Percentiles rank a stretch among this genome's conserved stretches.
Evolutionary conservation across 2,329 filamentous ascomycete species (phyloP).

Genomic region (Cladorrhinum sp.): DNA sequence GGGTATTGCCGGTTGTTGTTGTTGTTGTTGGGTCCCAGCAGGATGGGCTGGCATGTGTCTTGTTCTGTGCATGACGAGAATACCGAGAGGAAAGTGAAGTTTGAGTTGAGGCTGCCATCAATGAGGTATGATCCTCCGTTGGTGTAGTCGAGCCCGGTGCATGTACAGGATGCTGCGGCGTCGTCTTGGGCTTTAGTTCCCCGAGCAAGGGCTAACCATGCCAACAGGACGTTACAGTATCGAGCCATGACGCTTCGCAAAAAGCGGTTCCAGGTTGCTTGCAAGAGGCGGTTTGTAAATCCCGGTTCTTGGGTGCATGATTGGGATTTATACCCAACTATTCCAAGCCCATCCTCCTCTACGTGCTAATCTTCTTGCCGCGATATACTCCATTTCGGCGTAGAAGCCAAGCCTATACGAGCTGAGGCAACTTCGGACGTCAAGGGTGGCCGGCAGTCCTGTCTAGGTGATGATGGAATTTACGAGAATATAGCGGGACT

Average conservation of each 20-base stretch:
- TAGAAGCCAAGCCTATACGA: not conserved
- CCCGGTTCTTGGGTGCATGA: too few relatives aligned
- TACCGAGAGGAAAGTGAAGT: slow-evolving; percentile 26
- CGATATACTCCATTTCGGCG: not conserved
- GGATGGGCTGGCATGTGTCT: slow-evolving; percentile 23
- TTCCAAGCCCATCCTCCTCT: too few relatives aligned
- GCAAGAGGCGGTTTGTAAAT: too few relatives aligned
- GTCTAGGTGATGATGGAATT: too few relatives aligned
- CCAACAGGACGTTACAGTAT: not conserved
- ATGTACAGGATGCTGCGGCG: slow-evolving; percentile 18
- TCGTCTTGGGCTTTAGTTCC: not conserved
- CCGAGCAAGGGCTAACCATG: not conserved
- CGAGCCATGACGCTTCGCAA: too few relatives aligned
- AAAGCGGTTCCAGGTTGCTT: too few relatives aligned
- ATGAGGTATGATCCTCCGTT: slow-evolving; percentile 28
- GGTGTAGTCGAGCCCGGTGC: slow-evolving; percentile 27
- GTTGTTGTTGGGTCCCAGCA: slow-evolving; percentile 22
- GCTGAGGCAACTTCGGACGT: too few relatives aligned
- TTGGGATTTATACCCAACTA: too few relatives aligned
- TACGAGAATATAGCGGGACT: too few relatives aligned
- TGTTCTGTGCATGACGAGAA: slow-evolving; percentile 22
- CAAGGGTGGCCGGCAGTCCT: not conserved
- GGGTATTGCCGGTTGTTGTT: slow-evolving; percentile 21
- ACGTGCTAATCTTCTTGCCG: not conserved
- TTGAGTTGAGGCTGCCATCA: slow-evolving; percentile 17